phyloP scores from a whole-genome alignment of 768 basidiomycete genomes.

The Pleurotus giganteus region DNA sequence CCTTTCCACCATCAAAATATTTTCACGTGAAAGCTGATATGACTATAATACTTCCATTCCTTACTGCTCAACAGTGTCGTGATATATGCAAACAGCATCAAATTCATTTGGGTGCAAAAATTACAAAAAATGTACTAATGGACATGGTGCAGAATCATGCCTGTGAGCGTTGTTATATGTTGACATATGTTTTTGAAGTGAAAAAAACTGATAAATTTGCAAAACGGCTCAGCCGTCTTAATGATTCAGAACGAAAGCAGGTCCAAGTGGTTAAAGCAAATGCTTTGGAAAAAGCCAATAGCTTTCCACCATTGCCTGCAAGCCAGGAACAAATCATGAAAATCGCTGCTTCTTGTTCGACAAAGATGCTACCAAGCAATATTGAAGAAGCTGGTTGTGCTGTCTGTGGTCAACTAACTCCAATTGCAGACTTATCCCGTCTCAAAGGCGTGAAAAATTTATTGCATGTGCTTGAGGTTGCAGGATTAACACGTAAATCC shows the following conservation, averaged over 20 bases:
- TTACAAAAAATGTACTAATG: background rate
- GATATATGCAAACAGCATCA: background rate
- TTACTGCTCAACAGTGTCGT: background rate
- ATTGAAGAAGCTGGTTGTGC: slow-evolving; percentile 16
- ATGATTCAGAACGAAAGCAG: no score
- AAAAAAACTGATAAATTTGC: background rate
- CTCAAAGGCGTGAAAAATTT: slow-evolving; percentile 9
- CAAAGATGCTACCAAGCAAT: background rate
- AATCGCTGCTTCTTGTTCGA: background rate
- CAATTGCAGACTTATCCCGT: slow-evolving; percentile 1
- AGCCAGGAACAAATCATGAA: background rate
- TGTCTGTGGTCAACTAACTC: slow-evolving; percentile 14
- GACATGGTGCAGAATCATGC: background rate
- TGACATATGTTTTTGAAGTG: background rate
- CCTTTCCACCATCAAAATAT: background rate
- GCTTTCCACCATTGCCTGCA: background rate
- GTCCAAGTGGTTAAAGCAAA: background rate
- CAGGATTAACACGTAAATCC: slow-evolving; percentile 7
- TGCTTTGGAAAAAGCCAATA: background rate
- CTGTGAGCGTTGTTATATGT: background rate
- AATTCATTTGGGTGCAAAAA: background rate
- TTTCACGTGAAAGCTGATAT: background rate
- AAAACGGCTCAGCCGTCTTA: no score
- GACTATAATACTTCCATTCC: background rate
- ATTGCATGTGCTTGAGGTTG: slow-evolving; percentile 2